phyloP scores from a whole-genome alignment of 2,329 filamentous ascomycete species.

The Cercospora sp. region DNA sequence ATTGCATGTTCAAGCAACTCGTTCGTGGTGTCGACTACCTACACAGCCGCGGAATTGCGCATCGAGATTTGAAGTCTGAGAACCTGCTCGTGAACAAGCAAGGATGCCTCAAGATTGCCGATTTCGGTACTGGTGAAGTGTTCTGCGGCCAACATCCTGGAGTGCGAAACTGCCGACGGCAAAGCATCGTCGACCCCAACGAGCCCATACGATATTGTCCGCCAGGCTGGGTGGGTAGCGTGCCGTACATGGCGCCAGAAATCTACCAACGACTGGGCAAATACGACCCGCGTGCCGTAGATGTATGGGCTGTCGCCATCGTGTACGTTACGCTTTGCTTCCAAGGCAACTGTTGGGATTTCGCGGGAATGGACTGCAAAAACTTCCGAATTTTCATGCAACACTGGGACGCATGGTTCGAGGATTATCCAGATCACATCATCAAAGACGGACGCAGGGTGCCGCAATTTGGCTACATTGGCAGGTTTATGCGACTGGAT shows the following conservation, averaged over 20 bases:
- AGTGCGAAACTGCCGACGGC: conserved; percentile 52
- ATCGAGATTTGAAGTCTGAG: conserved; percentile 88
- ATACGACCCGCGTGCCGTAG: conserved; percentile 75
- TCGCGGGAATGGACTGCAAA: conserved; percentile 56
- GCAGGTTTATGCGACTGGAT: conserved; percentile 65
- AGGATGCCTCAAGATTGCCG: conserved; percentile 84
- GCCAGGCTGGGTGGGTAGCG: conserved; percentile 79
- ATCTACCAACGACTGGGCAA: conserved; percentile 67
- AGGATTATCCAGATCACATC: conserved; percentile 53
- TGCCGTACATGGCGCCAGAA: conserved; percentile 85
- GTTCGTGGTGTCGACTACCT: conserved; percentile 79
- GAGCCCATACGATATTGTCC: conserved; percentile 68
- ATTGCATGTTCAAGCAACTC: conserved; percentile 88
- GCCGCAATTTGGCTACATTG: conserved; percentile 61
- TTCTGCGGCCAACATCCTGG: conserved; percentile 82
- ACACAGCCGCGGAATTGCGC: conserved; percentile 80
- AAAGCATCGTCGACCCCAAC: conserved; percentile 71
- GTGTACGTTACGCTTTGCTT: conserved; percentile 78
- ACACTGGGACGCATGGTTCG: conserved; percentile 69
- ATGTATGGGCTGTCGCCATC: conserved; percentile 84
- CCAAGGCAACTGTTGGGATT: conserved; percentile 71
- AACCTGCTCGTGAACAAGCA: conserved; percentile 77
- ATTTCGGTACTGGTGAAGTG: conserved; percentile 87
- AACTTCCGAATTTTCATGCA: conserved; percentile 65
- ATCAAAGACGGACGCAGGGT: conserved; percentile 48